Conservation (phyloP, 1,139 yeast species). For the Candida anutae region DNA sequence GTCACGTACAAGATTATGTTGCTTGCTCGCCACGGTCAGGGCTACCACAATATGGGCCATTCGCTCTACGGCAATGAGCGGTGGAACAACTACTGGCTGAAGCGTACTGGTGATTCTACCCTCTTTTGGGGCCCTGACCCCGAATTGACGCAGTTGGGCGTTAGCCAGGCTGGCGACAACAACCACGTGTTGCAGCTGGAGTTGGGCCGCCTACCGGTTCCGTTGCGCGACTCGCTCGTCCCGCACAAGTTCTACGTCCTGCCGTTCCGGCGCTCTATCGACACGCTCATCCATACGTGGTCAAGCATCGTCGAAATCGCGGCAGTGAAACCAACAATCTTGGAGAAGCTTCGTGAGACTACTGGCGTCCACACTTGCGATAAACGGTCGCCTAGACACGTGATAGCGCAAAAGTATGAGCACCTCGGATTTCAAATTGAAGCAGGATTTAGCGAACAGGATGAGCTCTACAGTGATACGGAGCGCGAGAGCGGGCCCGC, state of each 20-base stretch:
- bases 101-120: conserved; percentile 46
- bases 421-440: conserved; percentile 27
- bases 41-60: conserved; percentile 61
- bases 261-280: conserved; percentile 59
- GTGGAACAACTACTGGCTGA: conserved; percentile 59
- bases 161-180: conserved; percentile 37
- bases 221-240: conserved; percentile 47
- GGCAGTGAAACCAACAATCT: conserved; percentile 37
- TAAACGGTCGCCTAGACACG: conserved; percentile 37
- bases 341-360: conserved; percentile 58
- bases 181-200: conserved; percentile 35
- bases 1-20: conserved; percentile 48
- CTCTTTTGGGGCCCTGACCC: conserved; percentile 66
- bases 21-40: conserved; percentile 74
- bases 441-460: conserved; percentile 40
- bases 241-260: conserved; percentile 54
- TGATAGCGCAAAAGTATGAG: conserved; percentile 15
- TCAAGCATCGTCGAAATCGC: conserved; percentile 25
- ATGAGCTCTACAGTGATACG: conserved; percentile 20
- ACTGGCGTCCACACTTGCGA: conserved; percentile 66
- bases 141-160: conserved; percentile 51
- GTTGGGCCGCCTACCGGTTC: conserved; percentile 28
- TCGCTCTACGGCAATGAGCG: conserved; percentile 46
- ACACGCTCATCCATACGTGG: conserved; percentile 58
- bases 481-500: conserved; percentile 38